A percentile compares a stretch with the other conserved stretches of the same genome.
phyloP scores from a whole-genome alignment of 2,329 filamentous ascomycete species.

The Cercospora sesami region DNA sequence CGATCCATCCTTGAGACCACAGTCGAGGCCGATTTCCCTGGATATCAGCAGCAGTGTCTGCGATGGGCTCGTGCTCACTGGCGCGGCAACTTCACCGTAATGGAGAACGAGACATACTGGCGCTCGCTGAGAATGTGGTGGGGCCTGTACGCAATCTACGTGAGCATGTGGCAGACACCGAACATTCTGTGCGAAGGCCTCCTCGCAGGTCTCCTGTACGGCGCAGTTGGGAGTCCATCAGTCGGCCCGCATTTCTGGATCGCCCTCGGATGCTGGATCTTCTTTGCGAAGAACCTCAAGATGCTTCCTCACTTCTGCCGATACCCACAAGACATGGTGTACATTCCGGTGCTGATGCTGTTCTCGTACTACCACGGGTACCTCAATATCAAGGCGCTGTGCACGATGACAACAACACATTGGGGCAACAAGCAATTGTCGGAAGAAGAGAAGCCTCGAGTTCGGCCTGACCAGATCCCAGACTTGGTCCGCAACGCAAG shows the following conservation, averaged over 20 bases:
- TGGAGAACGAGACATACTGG: slow-evolving; percentile 44
- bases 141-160: slow-evolving; percentile 58
- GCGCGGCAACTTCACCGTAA: slow-evolving; percentile 55
- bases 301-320: slow-evolving; percentile 54
- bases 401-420: slow-evolving; percentile 46
- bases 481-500: slow-evolving; percentile 26
- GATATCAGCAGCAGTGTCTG: slow-evolving; percentile 55
- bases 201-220: slow-evolving; percentile 42
- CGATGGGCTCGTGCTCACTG: slow-evolving; percentile 62
- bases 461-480: slow-evolving; percentile 20
- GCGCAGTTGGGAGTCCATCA: slow-evolving; percentile 28
- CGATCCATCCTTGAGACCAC: slow-evolving; percentile 55
- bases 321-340: slow-evolving; percentile 54
- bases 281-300: slow-evolving; percentile 60
- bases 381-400: slow-evolving; percentile 57
- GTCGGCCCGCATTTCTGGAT: slow-evolving; percentile 12
- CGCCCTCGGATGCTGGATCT: slow-evolving; percentile 47
- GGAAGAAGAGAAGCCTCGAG: slow-evolving; percentile 25
- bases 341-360: slow-evolving; percentile 52
- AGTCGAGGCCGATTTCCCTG: slow-evolving; percentile 50
- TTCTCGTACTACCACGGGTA: slow-evolving; percentile 61
- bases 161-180: slow-evolving; percentile 57
- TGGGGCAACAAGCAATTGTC: slow-evolving; percentile 37
- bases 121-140: slow-evolving; percentile 47
- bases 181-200: slow-evolving; percentile 54